Percentiles rank a stretch among this genome's conserved stretches.
Evolutionary conservation across 2,329 filamentous ascomycete genomes (phyloP).

Genomic region (Fusarium haematococcum): DNA sequence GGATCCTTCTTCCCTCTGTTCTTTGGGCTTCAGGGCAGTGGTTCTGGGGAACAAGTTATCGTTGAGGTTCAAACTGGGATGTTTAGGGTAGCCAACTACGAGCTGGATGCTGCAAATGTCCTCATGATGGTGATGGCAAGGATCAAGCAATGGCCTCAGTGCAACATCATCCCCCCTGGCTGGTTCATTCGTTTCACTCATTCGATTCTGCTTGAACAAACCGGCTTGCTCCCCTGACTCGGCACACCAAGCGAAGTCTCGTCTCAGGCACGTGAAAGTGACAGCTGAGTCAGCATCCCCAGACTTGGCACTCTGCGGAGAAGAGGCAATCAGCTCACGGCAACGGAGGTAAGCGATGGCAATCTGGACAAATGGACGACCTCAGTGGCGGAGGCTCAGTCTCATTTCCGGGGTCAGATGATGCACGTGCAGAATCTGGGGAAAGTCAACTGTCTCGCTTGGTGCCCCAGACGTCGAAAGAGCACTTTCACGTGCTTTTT

Average conservation of each 20-base stretch:
- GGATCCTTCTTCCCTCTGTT: not conserved
- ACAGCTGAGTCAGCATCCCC: conserved; percentile 20
- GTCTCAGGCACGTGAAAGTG: conserved; percentile 28
- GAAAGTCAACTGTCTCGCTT: conserved; percentile 30
- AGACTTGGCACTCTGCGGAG: not conserved
- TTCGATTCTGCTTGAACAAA: not conserved
- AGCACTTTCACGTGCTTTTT: conserved; percentile 39
- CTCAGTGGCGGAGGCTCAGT: conserved; percentile 33
- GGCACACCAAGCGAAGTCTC: not conserved
- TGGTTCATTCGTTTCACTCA: not conserved
- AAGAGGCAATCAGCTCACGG: conserved; percentile 1
- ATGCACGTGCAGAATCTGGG: conserved; percentile 38
- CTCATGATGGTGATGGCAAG: not conserved
- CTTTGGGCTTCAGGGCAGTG: not conserved
- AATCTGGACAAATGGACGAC: conserved; percentile 12
- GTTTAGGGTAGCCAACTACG: not conserved
- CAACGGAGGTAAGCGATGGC: conserved; percentile 3
- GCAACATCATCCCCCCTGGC: not conserved
- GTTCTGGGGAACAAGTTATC: not conserved
- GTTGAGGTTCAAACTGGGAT: not conserved
- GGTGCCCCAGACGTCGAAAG: not conserved
- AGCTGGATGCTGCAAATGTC: not conserved
- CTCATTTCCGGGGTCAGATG: conserved; percentile 34
- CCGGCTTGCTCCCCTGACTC: not conserved
- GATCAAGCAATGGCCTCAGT: not conserved